Conservation (phyloP, 208 protist genomes). For the Leishmania tarentolae region DNA sequence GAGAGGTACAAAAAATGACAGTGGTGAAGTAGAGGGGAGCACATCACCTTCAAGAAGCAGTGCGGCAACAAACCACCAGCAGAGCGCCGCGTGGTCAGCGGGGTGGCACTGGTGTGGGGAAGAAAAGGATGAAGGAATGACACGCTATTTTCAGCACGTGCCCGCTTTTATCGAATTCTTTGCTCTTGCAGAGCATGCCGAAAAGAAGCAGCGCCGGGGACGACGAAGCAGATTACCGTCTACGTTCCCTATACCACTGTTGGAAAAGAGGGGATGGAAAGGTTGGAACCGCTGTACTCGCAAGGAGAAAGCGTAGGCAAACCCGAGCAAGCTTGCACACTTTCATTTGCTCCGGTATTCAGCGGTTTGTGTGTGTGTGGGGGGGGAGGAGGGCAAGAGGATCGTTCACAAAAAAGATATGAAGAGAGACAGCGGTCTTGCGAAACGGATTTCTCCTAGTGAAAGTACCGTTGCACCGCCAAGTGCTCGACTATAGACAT, state of each 20-base stretch:
- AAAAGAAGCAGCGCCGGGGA: background rate
- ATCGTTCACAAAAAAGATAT: background rate
- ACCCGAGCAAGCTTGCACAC: background rate
- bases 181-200: background rate
- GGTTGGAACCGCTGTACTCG: background rate
- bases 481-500: background rate
- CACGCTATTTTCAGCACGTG: background rate
- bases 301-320: background rate
- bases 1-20: background rate
- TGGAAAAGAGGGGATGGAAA: background rate
- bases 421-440: background rate
- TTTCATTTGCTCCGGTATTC: background rate
- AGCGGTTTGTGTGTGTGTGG: background rate
- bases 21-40: background rate
- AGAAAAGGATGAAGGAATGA: background rate
- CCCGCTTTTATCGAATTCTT: background rate
- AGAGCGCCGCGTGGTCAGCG: background rate
- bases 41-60: background rate
- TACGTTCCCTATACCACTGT: background rate
- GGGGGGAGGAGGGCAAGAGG: background rate
- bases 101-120: background rate
- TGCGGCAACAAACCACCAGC: background rate
- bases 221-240: background rate
- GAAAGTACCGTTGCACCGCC: background rate
- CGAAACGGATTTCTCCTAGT: background rate